Evolutionary conservation across 2,329 filamentous ascomycete genomes (phyloP), one percentile per base, ranked within the genome.

Genomic region (Achaetomium macrosporum): DNA sequence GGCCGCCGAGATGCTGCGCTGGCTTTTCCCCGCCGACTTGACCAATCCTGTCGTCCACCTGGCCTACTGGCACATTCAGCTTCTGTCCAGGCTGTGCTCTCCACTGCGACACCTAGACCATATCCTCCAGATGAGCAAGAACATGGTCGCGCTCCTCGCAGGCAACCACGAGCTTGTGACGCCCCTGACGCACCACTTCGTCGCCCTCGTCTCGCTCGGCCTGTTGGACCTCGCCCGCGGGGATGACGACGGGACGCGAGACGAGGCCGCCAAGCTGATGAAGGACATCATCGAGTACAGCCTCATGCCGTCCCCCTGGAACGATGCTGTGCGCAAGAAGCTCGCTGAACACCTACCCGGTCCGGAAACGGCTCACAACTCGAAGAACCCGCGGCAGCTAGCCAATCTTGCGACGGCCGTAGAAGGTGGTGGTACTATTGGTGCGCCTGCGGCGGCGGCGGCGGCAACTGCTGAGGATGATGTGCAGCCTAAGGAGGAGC

Each of bases 121-220:
- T 54, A 73, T 84, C 15, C 69, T 87, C 17, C 82, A 79, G 66
- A 77, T 82, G 6, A 80, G 81, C 25, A 75, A 76, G 55, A 77
- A 83, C 61, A 74, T 83, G 5, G 74, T 79, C 37, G 72, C 71
- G n/a, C 73, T 87, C 46, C 70, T 88, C 31, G 74, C 78, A 7
- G 71, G 72, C 30, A 78, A 79, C 39, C 66, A 75, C 4, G 76
- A 77, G 43, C 68, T 83, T 8, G 70, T 80, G 42, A 84, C 76
- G 49, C 85, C 85, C 0, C 69, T 89, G 42, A 82, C 82, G 51
- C 82, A 88, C 63, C 83, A 89, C 63, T 85, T 85, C 58, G 77
- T 77, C 50, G 76, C 76, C 12, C 72, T 88, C 10, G 75, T 77
- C 1, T 73, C 78, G 11, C 71, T 87, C 62, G 77, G 79, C n/a